Conservation (phyloP, 805 yeast genomes). For the Saccharomyces eubayanus region DNA sequence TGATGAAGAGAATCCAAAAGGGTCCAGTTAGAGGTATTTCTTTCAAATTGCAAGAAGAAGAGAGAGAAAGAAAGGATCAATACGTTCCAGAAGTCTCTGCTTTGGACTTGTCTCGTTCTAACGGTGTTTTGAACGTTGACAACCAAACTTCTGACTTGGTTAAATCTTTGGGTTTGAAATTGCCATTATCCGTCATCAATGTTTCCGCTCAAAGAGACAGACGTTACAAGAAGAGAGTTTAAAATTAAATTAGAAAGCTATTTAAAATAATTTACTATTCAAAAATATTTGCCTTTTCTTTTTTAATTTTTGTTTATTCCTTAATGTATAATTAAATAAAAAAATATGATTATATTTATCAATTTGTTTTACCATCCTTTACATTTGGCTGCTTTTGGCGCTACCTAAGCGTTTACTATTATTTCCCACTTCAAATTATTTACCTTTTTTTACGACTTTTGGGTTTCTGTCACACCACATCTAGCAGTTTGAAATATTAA, state of each 20-base stretch:
- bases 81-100: slow-evolving; percentile 99
- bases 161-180: slow-evolving; percentile 83
- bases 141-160: slow-evolving; percentile 93
- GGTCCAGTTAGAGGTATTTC: slow-evolving; percentile 99
- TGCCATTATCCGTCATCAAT: slow-evolving; percentile 78
- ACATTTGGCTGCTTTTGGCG: too few species aligned
- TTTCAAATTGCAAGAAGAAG: slow-evolving; percentile 99
- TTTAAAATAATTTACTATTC: not conserved
- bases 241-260: slow-evolving; percentile 20
- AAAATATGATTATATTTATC: not conserved
- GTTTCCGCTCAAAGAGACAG: slow-evolving; percentile 86
- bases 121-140: slow-evolving; percentile 94
- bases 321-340: slow-evolving; percentile 2
- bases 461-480: too few species aligned
- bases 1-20: slow-evolving; percentile 99
- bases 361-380: not conserved
- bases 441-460: not conserved
- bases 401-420: too few species aligned
- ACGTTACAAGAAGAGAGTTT: slow-evolving; percentile 89
- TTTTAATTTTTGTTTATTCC: not conserved
- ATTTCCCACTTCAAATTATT: not conserved
- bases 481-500: too few species aligned
- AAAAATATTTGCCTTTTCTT: not conserved
- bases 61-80: slow-evolving; percentile 99
- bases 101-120: slow-evolving; percentile 93